Base-by-base conservation (phyloP, 2,329 filamentous ascomycete species). In the Trichoderma semiorbis region DNA sequence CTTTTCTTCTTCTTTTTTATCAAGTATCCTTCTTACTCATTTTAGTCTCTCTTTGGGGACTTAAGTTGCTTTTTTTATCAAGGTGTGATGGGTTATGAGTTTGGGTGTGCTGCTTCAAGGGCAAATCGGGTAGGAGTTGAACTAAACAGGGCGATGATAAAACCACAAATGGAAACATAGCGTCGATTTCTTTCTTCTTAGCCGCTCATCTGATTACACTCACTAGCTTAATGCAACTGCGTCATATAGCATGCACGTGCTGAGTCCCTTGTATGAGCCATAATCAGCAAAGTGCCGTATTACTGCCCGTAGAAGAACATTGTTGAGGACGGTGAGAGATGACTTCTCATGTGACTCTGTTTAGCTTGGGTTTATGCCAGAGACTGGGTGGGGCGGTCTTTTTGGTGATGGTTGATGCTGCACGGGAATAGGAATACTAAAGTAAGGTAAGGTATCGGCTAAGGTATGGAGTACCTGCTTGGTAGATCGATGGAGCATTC, bases 391-490 rank as follows among this genome's bases (percentile, higher is more conserved):
- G 24, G 39, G 64, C 39, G 39, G 39, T 18, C 39, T n/a, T 21
- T 30, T 26, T 28, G 55, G 57, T 65, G n/a, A 24, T 53, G 43
- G 36, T 36, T 55, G 30, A 32, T 32, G 21, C 11, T 32, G 36
- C n/a, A 47, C 26, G 36, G 34, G 34, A 36, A 36, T 36, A 36
- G 34, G 36, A n/a, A 30, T 32, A 10, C 26, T 55, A n/a, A n/a
- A 21, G 43, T 47, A 47, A 11, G 16, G 47, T 24, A 53, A 53
- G 47, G 47, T 53, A 53, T 66, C 30, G 57, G 63, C 47, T 36
- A 66, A 66, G 16, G 63, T 66, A 66, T 53, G 63, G 63, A 66
- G 43, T 66, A 66, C 63, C 47, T 66, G 63, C 63, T 28, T 36
- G 63, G 63, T 24, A 24, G 63, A 66, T 66, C 63, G 63, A 66